Evolutionary conservation across 768 basidiomycete species (phyloP).

Genomic region (Suillus fuscotomentosus): DNA sequence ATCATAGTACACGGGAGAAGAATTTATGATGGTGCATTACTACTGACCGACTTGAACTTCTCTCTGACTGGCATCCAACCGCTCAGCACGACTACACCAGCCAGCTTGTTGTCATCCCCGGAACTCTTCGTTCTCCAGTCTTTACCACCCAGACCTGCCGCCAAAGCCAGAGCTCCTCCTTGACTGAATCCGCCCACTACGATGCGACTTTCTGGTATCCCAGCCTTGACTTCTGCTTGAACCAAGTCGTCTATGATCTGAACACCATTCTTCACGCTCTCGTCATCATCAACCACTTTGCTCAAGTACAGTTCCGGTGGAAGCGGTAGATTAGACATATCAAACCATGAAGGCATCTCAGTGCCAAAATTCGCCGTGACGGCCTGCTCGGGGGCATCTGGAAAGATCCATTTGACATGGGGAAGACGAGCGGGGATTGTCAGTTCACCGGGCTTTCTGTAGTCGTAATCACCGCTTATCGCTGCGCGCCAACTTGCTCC

Average conservation of each 20-base stretch:
- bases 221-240: slow-evolving; percentile 39
- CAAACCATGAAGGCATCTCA: slow-evolving; percentile 9
- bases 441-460: slow-evolving; percentile 1
- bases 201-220: slow-evolving; percentile 40
- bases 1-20: not conserved
- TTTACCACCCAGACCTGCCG: slow-evolving; percentile 44
- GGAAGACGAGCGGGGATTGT: slow-evolving; percentile 46
- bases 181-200: slow-evolving; percentile 51
- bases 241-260: slow-evolving; percentile 39
- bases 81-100: slow-evolving; percentile 40
- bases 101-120: slow-evolving; percentile 32
- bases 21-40: not conserved
- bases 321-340: slow-evolving; percentile 3
- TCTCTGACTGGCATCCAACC: slow-evolving; percentile 44
- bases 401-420: slow-evolving; percentile 35
- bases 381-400: slow-evolving; percentile 40
- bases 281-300: slow-evolving; percentile 41
- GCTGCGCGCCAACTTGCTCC: slow-evolving; percentile 34
- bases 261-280: slow-evolving; percentile 33
- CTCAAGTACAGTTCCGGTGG: slow-evolving; percentile 9
- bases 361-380: slow-evolving; percentile 15
- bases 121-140: slow-evolving; percentile 14
- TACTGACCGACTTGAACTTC: slow-evolving; percentile 37
- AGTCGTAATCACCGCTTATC: slow-evolving; percentile 4
- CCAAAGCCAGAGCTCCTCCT: slow-evolving; percentile 43